Base-by-base conservation (phyloP, 768 basidiomycete species). In the Suillus lakei region DNA sequence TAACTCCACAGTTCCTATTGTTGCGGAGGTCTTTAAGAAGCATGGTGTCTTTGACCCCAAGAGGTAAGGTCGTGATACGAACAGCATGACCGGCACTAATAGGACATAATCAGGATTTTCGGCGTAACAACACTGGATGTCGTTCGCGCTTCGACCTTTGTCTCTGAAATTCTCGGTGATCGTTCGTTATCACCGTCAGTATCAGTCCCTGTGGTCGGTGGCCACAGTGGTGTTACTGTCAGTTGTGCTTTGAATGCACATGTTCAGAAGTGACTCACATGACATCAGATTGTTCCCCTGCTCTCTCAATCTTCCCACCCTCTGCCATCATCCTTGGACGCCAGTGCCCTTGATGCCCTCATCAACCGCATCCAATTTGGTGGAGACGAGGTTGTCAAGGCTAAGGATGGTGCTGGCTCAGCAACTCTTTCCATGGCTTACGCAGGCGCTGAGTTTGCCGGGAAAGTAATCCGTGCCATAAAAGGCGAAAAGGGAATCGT, bases 101-200 rank as follows among this genome's bases (percentile, higher is more conserved):
- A 51, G 26, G 36, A 34, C 28, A 39, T 41, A 32, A 54, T 60
- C 44, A 98, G 97, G 69, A 78, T 99, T 66, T 99, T 98, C 76
- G 97, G 98, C 85, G 96, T 99, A 61, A 99, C 97, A 60, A 99
- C 98, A 46, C 85, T 99, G 67, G 98, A 99, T 76, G 96, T 97
- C 69, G 93, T 99, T 75, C 96, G 98, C 71, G 89, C 98, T n/a
- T 97, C 96, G 16, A 96, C 96, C 53, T 98, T 99, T 75, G 91
- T 96, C 58, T 83, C 95, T 30, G 94, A 95, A 77, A 83, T 91
- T 68, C 75, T 91, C 67, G 87, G 86, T 21, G 83, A 93, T 72
- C 81, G 84, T 18, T 82, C 84, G n/a, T 78, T 88, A 60, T 82
- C 92, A 3, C 76, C 85, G 41, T 83, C 87, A 4, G 76, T 94